A percentile compares a stretch with the other conserved stretches of the same genome.
These are phyloP conservation scores for Tricholoma flavovirens DNA, from an alignment of 768 basidiomycete species.

Conservation along the genomic window DNA sequence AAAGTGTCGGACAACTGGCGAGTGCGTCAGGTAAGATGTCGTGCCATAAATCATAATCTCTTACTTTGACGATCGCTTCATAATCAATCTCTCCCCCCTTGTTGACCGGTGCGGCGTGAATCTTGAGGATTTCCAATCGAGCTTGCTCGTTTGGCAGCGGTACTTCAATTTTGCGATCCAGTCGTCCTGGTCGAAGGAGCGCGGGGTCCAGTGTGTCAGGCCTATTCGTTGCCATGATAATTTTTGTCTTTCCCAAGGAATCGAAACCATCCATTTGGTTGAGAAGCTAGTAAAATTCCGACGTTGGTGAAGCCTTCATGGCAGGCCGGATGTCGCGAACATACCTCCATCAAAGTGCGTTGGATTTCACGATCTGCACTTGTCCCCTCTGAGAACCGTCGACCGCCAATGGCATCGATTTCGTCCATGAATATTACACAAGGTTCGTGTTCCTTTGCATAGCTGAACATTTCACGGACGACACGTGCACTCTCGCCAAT, in stretches of 20 bases:
- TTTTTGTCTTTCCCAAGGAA: slow-evolving; percentile 88
- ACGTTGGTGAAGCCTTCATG: not conserved
- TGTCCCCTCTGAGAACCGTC: slow-evolving; percentile 85
- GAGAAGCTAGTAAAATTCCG: slow-evolving; percentile 55
- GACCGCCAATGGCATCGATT: slow-evolving; percentile 96
- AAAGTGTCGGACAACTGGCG: slow-evolving; percentile 79
- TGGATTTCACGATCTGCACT: slow-evolving; percentile 99
- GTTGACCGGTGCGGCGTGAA: slow-evolving; percentile 90
- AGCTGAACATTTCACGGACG: slow-evolving; percentile 98
- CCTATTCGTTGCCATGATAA: slow-evolving; percentile 99
- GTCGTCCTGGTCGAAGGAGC: slow-evolving; percentile 88
- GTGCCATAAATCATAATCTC: slow-evolving; percentile 6
- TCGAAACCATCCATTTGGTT: slow-evolving; percentile 99
- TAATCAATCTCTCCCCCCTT: slow-evolving; percentile 96
- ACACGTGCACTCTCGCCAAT: slow-evolving; percentile 97
- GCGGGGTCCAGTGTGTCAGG: slow-evolving; percentile 98
- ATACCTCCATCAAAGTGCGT: slow-evolving; percentile 90
- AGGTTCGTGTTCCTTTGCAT: slow-evolving; percentile 95
- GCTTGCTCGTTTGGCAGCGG: slow-evolving; percentile 97
- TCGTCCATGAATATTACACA: slow-evolving; percentile 99
- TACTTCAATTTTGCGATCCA: slow-evolving; percentile 97
- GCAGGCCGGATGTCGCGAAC: slow-evolving; percentile 10
- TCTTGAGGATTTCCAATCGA: slow-evolving; percentile 94
- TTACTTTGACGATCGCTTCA: slow-evolving; percentile 93
- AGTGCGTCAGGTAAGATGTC: slow-evolving; percentile 1